phyloP scores from a whole-genome alignment of 192 early-diverging fungal genomes.

The Phycomyces blakesleeanus region DNA sequence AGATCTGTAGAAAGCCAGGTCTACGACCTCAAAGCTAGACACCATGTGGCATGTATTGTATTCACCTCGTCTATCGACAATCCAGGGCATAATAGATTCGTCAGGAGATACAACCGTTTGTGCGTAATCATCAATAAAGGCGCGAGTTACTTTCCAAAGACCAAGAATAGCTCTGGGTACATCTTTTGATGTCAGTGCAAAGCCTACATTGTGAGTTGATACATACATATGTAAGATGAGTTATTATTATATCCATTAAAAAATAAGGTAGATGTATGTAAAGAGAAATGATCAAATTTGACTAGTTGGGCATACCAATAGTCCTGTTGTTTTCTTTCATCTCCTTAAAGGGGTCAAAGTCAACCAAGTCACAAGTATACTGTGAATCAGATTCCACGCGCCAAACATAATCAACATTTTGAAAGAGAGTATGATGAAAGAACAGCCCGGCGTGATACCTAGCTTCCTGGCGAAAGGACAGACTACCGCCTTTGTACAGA shows the following conservation, averaged over 20 bases:
- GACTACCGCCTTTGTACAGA: conserved; percentile 53
- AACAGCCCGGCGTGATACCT: conserved; percentile 74
- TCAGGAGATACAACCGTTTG: conserved; percentile 33
- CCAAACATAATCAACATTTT: conserved; percentile 75
- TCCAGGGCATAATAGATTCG: conserved; percentile 43
- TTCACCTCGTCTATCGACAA: conserved; percentile 46
- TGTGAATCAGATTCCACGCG: conserved; percentile 75
- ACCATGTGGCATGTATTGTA: conserved; percentile 70
- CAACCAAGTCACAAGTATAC: conserved; percentile 74
- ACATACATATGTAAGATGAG: background rate
- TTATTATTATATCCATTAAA: no score
- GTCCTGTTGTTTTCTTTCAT: conserved; percentile 68
- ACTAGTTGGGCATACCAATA: conserved; percentile 48
- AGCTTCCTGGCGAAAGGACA: conserved; percentile 66
- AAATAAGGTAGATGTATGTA: background rate
- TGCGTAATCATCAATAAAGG: conserved; percentile 47
- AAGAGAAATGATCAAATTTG: background rate
- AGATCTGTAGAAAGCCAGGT: conserved; percentile 64
- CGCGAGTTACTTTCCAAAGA: conserved; percentile 60
- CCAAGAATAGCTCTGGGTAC: conserved; percentile 55
- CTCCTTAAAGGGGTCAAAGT: conserved; percentile 71
- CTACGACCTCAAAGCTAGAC: conserved; percentile 85
- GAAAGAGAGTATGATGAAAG: conserved; percentile 64
- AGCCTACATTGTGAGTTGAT: conserved; percentile 7
- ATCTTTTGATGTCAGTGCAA: conserved; percentile 61